Evolutionary conservation across 345 rosid genomes (phyloP).

Genomic region (Laguncularia racemosa): DNA sequence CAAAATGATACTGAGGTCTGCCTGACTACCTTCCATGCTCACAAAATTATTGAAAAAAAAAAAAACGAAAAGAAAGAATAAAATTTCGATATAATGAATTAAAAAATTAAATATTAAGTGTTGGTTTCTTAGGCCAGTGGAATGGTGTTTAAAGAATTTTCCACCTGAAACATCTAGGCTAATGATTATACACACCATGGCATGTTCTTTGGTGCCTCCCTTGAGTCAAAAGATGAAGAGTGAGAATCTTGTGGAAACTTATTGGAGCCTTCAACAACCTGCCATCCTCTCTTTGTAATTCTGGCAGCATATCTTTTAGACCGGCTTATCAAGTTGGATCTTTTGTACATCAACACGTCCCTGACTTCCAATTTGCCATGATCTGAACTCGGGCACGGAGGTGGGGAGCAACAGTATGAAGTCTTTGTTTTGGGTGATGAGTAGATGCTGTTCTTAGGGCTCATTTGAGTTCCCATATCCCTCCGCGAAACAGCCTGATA

Average conservation of each 20-base stretch:
- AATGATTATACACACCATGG: slow-evolving; percentile 41
- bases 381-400: slow-evolving; percentile 22
- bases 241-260: slow-evolving; percentile 17
- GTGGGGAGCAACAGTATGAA: slow-evolving; percentile 32
- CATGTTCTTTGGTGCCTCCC: slow-evolving; percentile 47
- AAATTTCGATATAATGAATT: too few relatives aligned
- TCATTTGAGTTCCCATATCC: slow-evolving; percentile 97
- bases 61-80: too few relatives aligned
- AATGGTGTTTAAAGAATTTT: too few relatives aligned
- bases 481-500: slow-evolving; percentile 49
- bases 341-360: slow-evolving; percentile 75
- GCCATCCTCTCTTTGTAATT: slow-evolving; percentile 31
- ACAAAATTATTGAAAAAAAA: too few relatives aligned
- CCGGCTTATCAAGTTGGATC: slow-evolving; percentile 48
- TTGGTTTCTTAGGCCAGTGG: background rate
- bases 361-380: slow-evolving; percentile 50
- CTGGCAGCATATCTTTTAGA: slow-evolving; percentile 44
- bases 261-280: slow-evolving; percentile 29
- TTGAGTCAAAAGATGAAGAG: slow-evolving; percentile 47
- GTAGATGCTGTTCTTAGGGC: slow-evolving; percentile 39
- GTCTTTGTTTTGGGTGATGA: slow-evolving; percentile 36
- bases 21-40: too few relatives aligned
- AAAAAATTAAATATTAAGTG: too few relatives aligned
- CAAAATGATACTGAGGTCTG: too few relatives aligned
- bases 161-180: background rate